Evolutionary conservation across 306 rosid genomes (phyloP).

Genomic region (Carpinus fangiana): DNA sequence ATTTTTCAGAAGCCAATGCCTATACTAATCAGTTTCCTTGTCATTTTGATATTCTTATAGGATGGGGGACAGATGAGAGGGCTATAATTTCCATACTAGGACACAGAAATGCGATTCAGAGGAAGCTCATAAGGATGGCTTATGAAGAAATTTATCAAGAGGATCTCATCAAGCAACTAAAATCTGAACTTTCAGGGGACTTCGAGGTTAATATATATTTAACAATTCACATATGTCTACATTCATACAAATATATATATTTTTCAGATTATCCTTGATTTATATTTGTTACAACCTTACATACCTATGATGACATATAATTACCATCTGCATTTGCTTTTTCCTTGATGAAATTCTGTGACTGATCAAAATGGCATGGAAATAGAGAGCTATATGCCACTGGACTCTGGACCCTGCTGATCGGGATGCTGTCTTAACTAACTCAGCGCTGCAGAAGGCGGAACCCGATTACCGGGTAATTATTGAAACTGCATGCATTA

Average conservation of each 20-base stretch:
- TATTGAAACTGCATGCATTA: slow-evolving; percentile 46
- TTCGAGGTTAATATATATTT: slow-evolving; percentile 38
- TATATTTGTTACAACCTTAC: not conserved
- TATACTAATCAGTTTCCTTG: not conserved
- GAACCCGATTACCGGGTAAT: slow-evolving; percentile 37
- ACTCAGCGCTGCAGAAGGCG: slow-evolving; percentile 32
- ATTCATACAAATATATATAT: too few relatives aligned
- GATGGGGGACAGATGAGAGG: slow-evolving; percentile 56
- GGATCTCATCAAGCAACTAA: slow-evolving; percentile 52
- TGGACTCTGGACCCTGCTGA: slow-evolving; percentile 61
- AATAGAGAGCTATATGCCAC: slow-evolving; percentile 41
- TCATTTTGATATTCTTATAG: slow-evolving; percentile 18
- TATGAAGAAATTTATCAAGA: slow-evolving; percentile 47
- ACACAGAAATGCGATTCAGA: slow-evolving; percentile 50
- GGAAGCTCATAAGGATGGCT: slow-evolving; percentile 46
- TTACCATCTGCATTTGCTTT: not conserved
- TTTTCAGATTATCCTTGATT: not conserved
- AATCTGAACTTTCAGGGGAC: slow-evolving; percentile 56
- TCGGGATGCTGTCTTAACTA: slow-evolving; percentile 44
- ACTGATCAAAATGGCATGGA: not conserved
- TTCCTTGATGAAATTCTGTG: not conserved
- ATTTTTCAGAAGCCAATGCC: too few relatives aligned
- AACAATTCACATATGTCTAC: too few relatives aligned
- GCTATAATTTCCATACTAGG: slow-evolving; percentile 44
- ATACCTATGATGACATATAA: not conserved